These are phyloP conservation scores for Hirschioporus abietinus DNA, from an alignment of 768 basidiomycete species.

Conservation along the genomic window DNA sequence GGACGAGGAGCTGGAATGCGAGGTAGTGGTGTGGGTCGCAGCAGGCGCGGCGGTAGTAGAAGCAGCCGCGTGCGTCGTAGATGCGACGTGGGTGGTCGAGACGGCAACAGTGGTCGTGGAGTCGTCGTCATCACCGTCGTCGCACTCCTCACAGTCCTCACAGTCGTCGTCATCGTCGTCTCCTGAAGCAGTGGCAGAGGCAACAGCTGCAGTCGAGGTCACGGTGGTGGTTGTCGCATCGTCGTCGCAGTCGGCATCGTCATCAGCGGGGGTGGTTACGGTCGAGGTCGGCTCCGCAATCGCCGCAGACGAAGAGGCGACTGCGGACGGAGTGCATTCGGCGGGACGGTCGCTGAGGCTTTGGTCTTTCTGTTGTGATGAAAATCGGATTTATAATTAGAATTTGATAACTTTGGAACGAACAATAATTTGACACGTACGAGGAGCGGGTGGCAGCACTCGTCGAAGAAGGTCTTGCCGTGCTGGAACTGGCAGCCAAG, in stretches of 20 bases:
- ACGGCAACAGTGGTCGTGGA: conserved; percentile 8
- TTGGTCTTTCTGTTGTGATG: conserved; percentile 39
- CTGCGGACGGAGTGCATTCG: conserved; percentile 43
- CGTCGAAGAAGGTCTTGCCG: conserved; percentile 45
- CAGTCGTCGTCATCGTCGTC: conserved; percentile 31
- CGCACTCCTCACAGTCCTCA: conserved; percentile 21
- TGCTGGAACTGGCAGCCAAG: conserved; percentile 42
- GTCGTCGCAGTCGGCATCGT: background rate
- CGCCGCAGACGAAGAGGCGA: conserved; percentile 14
- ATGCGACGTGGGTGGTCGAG: conserved; percentile 3
- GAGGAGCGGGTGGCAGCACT: conserved; percentile 68
- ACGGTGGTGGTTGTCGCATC: conserved; percentile 16
- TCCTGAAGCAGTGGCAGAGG: conserved; percentile 22
- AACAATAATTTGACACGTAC: conserved; percentile 29
- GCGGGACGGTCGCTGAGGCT: conserved; percentile 43
- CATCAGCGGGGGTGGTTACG: conserved; percentile 17
- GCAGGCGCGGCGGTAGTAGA: conserved; percentile 8
- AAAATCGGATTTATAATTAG: conserved; percentile 3
- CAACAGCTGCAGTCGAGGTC: conserved; percentile 13
- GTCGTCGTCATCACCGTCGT: conserved; percentile 16
- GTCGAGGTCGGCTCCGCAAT: conserved; percentile 19
- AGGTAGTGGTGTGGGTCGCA: conserved; percentile 6
- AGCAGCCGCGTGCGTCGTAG: conserved; percentile 8
- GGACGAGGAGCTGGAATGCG: conserved; percentile 9
- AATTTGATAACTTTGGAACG: conserved; percentile 4